Evolutionary conservation across 176 grass and related monocot species (phyloP).

Genomic region (Carex scoparia): DNA sequence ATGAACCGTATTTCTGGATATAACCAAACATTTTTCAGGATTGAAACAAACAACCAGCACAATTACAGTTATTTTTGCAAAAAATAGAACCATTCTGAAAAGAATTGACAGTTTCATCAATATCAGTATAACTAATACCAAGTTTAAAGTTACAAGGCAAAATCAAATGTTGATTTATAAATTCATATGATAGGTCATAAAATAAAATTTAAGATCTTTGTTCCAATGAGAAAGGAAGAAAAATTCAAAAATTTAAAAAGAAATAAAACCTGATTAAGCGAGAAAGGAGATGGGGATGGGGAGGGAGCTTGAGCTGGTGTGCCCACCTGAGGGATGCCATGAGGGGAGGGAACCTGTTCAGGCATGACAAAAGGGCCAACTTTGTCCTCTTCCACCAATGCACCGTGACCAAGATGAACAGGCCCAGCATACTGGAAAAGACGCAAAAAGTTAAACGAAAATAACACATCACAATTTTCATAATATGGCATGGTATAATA

Average conservation of each 20-base stretch:
- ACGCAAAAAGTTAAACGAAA: background rate
- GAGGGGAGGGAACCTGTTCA: conserved; percentile 58
- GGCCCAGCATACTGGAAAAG: conserved; percentile 60
- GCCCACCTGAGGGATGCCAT: conserved; percentile 41
- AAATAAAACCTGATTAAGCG: conserved; percentile 72
- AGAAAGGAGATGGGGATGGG: conserved; percentile 65
- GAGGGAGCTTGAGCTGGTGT: conserved; percentile 55
- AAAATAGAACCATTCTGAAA: background rate
- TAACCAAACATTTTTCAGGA: background rate
- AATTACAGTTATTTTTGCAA: background rate
- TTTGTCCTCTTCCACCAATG: conserved; percentile 84
- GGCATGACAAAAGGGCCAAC: conserved; percentile 63
- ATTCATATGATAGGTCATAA: background rate
- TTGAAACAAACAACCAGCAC: background rate
- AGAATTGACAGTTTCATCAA: background rate
- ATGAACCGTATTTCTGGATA: background rate
- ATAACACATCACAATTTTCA: background rate
- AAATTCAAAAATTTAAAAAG: conserved; percentile 16
- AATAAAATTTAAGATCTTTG: background rate
- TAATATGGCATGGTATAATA: background rate
- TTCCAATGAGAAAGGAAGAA: background rate
- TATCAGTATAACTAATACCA: background rate
- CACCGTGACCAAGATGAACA: conserved; percentile 59
- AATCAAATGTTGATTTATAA: background rate
- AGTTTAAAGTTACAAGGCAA: background rate